phyloP scores from a whole-genome alignment of 2,329 filamentous ascomycete species.

The Beauveria scarabaeidicola region DNA sequence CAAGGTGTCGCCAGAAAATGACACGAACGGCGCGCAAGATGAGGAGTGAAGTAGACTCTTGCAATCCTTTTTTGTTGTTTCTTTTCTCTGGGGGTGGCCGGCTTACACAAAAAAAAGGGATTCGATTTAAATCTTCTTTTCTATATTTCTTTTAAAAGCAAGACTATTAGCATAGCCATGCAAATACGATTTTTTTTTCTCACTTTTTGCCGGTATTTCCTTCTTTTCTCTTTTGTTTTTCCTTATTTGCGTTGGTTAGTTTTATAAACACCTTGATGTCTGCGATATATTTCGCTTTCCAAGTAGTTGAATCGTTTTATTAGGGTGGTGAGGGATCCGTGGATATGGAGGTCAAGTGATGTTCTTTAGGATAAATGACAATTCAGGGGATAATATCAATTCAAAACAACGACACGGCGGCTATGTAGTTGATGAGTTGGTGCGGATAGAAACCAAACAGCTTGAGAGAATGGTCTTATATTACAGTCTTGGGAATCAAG shows the following conservation, averaged over 20 bases:
- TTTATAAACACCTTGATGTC: background rate
- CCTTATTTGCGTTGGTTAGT: background rate
- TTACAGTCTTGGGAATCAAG: background rate
- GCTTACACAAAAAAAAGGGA: background rate
- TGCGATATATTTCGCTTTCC: background rate
- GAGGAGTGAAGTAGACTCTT: background rate
- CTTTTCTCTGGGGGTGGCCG: background rate
- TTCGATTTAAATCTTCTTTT: background rate
- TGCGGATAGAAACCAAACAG: too few species aligned
- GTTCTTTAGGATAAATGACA: too few species aligned
- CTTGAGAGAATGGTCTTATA: background rate
- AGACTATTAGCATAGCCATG: conserved; percentile 6
- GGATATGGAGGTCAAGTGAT: too few species aligned
- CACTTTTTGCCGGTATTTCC: background rate
- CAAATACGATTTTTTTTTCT: background rate
- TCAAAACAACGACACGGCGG: background rate
- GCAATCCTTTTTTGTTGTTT: background rate
- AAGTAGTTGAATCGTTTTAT: too few species aligned
- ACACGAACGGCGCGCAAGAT: background rate
- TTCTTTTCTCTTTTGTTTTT: background rate
- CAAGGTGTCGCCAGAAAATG: background rate
- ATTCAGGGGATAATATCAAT: too few species aligned
- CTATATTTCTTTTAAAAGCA: background rate
- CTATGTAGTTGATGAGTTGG: background rate
- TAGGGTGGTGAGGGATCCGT: too few species aligned